phyloP scores from a whole-genome alignment of 495 filamentous ascomycete genomes.

The Cercophora scortea region DNA sequence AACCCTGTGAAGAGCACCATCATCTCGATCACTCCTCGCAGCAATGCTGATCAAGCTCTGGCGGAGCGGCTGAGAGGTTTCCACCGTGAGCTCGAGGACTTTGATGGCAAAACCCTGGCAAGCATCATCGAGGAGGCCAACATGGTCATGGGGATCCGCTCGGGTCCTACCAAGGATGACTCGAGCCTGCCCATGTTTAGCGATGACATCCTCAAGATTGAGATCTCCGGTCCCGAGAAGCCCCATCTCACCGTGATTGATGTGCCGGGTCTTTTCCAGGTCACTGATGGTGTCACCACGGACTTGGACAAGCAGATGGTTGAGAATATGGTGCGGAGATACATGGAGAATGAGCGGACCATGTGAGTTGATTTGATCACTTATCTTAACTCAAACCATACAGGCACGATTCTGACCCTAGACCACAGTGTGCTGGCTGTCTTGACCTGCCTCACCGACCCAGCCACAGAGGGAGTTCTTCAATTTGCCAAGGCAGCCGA shows the following conservation, averaged over 20 bases:
- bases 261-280: slow-evolving; percentile 14
- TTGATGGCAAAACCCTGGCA: slow-evolving; percentile 16
- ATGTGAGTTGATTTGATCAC: slow-evolving; percentile 4
- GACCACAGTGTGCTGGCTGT: slow-evolving; percentile 40
- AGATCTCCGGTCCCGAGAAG: slow-evolving; percentile 46
- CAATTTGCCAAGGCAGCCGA: slow-evolving; percentile 42
- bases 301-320: slow-evolving; percentile 7
- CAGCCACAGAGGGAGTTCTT: slow-evolving; percentile 53
- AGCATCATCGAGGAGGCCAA: slow-evolving; percentile 30
- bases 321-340: slow-evolving; percentile 6
- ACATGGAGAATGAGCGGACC: slow-evolving; percentile 14
- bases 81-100: slow-evolving; percentile 8
- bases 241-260: slow-evolving; percentile 16
- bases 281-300: slow-evolving; percentile 6
- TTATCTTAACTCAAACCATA: neutral
- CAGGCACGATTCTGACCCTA: neutral
- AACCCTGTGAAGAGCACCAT: slow-evolving; percentile 19
- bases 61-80: slow-evolving; percentile 9
- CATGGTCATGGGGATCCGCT: slow-evolving; percentile 35
- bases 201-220: slow-evolving; percentile 49
- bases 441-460: slow-evolving; percentile 49
- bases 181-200: slow-evolving; percentile 37
- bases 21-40: slow-evolving; percentile 39
- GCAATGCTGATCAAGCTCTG: slow-evolving; percentile 4
- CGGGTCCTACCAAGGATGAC: slow-evolving; percentile 11